These are phyloP conservation scores for Acacia concinna DNA, from an alignment of 331 rosid species.

Conservation along the genomic window DNA sequence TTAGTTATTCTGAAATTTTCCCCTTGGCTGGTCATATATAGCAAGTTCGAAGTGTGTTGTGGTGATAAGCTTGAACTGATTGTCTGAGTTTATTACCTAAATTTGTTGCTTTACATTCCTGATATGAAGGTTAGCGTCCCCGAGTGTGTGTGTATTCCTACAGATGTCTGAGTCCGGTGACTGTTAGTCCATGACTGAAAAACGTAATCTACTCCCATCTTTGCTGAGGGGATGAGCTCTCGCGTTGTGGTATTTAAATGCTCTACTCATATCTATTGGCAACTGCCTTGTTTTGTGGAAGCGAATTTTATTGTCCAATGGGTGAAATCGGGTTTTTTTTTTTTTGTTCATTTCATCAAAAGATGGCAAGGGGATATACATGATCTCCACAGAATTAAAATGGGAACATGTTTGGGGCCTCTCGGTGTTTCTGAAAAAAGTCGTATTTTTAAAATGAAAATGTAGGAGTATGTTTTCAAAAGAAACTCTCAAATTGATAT, in stretches of 20 bases:
- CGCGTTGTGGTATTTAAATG: background rate
- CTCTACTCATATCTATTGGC: background rate
- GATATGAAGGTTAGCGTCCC: background rate
- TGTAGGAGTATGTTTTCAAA: background rate
- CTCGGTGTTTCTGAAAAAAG: background rate
- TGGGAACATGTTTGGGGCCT: background rate
- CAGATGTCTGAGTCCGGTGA: background rate
- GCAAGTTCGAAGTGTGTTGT: background rate
- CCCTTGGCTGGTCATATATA: background rate
- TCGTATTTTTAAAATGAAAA: background rate
- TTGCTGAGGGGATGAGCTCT: background rate
- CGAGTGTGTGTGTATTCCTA: background rate
- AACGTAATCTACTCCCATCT: background rate
- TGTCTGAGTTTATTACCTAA: background rate
- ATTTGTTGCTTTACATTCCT: background rate
- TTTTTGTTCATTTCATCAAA: background rate
- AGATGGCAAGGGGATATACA: background rate
- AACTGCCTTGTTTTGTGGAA: background rate
- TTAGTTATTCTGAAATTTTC: no score
- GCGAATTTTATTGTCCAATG: background rate
- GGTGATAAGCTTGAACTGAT: slow-evolving; percentile 34
- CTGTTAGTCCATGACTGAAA: background rate
- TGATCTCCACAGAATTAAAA: background rate
- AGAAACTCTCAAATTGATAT: background rate
- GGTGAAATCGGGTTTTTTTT: background rate